Evolutionary conservation across 2,329 filamentous ascomycete species (phyloP), one percentile per base, ranked within the genome.

Genomic region (Daldinia eschscholtzii): DNA sequence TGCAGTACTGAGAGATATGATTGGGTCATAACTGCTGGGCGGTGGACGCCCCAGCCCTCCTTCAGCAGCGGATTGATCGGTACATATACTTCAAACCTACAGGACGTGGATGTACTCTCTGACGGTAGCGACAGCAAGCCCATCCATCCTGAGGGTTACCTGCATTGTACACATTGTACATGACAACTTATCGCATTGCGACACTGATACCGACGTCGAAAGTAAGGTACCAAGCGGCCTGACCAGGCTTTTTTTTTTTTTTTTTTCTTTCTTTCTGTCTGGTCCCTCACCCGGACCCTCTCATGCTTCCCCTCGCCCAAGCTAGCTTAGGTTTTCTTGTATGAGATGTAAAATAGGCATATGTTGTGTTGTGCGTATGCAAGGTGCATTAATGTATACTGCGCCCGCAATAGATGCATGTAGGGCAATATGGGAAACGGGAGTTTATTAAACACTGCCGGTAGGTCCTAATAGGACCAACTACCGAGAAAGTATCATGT

Each of bases 221-320:
- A 57, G 50, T 57, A 63, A 69, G 63, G 59, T 69, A 69, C 42
- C 56, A 62, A 62, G 56, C 56, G 60, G 63, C 56, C 59, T 42
- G 26, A 53, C 50, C 46, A 66, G 33, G 18, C 37, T 61, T 26
- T 48, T 55, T 55, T 26, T 26, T 18, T 50, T 30, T 12, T 15
- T 20, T 18, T 52, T 15, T 26, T 52, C 6, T 26, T 23, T 48
- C 5, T 7, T 41, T 18, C 15, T 7, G 7, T 41, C 39, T 23
- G 20, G 12, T 13, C 12, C 35, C 35, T 37, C 35, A 37, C 12
- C 35, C 10, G 7, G 6, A 37, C 35, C 13, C 35, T 39, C 35
- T 15, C 35, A 9, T 12, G n/a, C n/a, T 30, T 26, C 20, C 12
- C 41, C 28, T 44, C 33, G 56, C 41, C 56, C 58, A 61, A 61